phyloP scores from a whole-genome alignment of 129 eudicot genomes.

The Lonicera japonica region DNA sequence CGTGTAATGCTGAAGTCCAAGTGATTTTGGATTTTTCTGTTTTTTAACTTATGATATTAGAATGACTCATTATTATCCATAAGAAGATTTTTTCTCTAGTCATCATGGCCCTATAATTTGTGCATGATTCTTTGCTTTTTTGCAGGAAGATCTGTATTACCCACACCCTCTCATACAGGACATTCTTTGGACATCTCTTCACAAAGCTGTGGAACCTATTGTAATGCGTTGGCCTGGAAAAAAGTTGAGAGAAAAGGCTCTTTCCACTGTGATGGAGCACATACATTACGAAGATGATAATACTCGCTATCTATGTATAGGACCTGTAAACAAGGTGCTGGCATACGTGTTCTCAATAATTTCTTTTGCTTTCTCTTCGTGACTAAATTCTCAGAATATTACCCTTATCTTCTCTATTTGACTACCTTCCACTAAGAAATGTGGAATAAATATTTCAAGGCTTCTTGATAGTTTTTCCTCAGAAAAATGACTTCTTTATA shows the following conservation, averaged over 20 bases:
- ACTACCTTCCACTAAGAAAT: background rate
- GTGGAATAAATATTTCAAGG: background rate
- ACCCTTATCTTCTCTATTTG: background rate
- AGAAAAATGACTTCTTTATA: too few species aligned
- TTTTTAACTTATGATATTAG: too few species aligned
- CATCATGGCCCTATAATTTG: background rate
- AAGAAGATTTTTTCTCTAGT: background rate
- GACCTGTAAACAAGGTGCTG: slow-evolving; percentile 82
- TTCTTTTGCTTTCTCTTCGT: background rate
- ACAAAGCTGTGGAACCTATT: slow-evolving; percentile 70
- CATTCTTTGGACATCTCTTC: slow-evolving; percentile 78
- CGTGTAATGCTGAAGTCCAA: too few species aligned
- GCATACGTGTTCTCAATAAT: background rate
- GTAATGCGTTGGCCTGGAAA: slow-evolving; percentile 81
- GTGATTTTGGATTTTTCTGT: too few species aligned
- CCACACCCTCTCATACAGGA: slow-evolving; percentile 90
- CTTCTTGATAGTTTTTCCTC: background rate
- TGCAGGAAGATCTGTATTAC: slow-evolving; percentile 96
- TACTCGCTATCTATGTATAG: slow-evolving; percentile 86
- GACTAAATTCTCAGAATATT: background rate
- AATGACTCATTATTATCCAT: background rate
- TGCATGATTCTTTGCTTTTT: slow-evolving; percentile 8
- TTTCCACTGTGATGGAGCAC: slow-evolving; percentile 66
- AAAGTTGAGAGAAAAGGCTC: slow-evolving; percentile 78
- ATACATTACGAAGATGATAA: slow-evolving; percentile 94